Percentiles rank a stretch among this genome's conserved stretches.
These are phyloP conservation scores for Claviceps sp. DNA, from an alignment of 2,329 filamentous ascomycete species.

Conservation along the genomic window DNA sequence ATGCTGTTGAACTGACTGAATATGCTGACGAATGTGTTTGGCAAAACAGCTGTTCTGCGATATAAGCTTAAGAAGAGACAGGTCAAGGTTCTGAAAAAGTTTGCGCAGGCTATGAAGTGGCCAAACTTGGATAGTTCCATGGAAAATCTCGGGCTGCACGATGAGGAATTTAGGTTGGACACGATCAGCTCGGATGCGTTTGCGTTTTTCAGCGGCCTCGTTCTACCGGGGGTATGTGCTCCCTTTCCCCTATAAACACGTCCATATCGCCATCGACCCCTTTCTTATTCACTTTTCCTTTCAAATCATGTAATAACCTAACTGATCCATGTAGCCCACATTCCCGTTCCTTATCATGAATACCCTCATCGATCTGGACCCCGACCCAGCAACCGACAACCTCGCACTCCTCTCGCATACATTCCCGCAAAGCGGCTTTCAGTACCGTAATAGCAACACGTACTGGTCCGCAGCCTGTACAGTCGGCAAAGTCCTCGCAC, in stretches of 20 bases:
- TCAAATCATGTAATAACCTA: not conserved
- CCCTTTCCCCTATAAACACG: not conserved
- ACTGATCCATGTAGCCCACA: conserved; percentile 27
- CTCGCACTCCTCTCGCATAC: conserved; percentile 56
- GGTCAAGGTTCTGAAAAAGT: conserved; percentile 53
- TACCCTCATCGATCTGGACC: conserved; percentile 60
- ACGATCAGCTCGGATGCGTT: conserved; percentile 55
- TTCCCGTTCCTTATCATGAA: conserved; percentile 71
- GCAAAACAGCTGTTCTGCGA: conserved; percentile 39
- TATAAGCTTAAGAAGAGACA: conserved; percentile 54
- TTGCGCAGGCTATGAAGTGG: conserved; percentile 64
- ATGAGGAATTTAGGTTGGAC: conserved; percentile 44
- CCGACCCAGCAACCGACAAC: conserved; percentile 50
- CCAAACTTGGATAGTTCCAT: conserved; percentile 56
- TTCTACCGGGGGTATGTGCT: conserved; percentile 51
- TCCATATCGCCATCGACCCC: not conserved
- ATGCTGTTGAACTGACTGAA: too few relatives aligned
- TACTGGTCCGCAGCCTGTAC: conserved; percentile 64
- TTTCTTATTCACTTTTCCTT: not conserved
- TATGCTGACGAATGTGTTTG: too few relatives aligned
- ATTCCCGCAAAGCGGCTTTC: conserved; percentile 58
- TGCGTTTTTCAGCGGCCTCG: conserved; percentile 64
- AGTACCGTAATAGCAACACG: conserved; percentile 60
- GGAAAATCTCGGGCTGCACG: conserved; percentile 45
- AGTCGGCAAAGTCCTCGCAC: conserved; percentile 62